Conservation (phyloP, 192 early-diverging fungal genomes). For the Umbelopsis isabellina region DNA sequence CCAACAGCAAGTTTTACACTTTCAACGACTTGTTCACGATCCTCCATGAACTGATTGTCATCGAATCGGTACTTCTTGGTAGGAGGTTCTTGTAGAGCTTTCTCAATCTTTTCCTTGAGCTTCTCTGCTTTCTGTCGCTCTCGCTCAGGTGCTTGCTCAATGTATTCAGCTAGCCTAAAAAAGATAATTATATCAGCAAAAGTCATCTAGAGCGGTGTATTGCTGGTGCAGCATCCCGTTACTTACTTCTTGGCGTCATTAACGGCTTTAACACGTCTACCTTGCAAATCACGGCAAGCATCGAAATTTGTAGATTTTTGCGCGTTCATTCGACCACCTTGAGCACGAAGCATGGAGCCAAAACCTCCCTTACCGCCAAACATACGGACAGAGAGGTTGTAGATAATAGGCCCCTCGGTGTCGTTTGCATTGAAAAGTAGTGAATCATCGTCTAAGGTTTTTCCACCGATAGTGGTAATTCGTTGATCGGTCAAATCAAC, state of each 20-base stretch:
- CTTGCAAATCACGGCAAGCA: slow-evolving; percentile 90
- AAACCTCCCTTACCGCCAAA: slow-evolving; percentile 97
- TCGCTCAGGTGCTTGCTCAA: slow-evolving; percentile 68
- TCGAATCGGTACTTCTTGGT: slow-evolving; percentile 82
- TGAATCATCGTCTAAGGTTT: slow-evolving; percentile 40
- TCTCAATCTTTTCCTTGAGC: slow-evolving; percentile 78
- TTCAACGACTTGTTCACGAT: slow-evolving; percentile 68
- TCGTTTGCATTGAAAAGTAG: slow-evolving; percentile 32
- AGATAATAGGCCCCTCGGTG: slow-evolving; percentile 21
- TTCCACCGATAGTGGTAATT: slow-evolving; percentile 46
- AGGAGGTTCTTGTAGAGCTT: slow-evolving; percentile 66
- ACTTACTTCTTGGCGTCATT: slow-evolving; percentile 87
- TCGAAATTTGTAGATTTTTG: slow-evolving; percentile 93
- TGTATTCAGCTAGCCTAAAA: slow-evolving; percentile 69
- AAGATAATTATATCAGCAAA: background rate
- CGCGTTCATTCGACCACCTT: slow-evolving; percentile 86
- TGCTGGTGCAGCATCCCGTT: slow-evolving; percentile 16
- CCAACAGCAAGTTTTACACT: slow-evolving; percentile 61
- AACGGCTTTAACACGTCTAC: slow-evolving; percentile 83
- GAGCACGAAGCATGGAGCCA: slow-evolving; percentile 90
- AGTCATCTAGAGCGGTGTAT: slow-evolving; percentile 12
- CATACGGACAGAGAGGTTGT: slow-evolving; percentile 59
- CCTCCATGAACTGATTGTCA: slow-evolving; percentile 73
- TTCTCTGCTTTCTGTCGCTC: slow-evolving; percentile 64
- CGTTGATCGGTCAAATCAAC: slow-evolving; percentile 48